phyloP scores from a whole-genome alignment of 2,329 filamentous ascomycete genomes.

The Fusarium newnesense region DNA sequence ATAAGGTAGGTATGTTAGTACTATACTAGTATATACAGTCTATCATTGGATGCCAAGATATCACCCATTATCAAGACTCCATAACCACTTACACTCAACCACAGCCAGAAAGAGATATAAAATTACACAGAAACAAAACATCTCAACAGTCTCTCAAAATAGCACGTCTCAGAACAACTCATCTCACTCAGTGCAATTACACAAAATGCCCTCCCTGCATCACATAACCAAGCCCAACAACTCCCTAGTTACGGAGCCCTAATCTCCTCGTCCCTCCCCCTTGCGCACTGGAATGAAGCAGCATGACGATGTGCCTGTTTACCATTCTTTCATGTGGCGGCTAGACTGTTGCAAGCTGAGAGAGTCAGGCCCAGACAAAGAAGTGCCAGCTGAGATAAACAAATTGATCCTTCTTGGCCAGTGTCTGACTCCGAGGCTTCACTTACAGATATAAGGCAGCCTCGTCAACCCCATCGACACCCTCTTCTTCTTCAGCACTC shows the following conservation, averaged over 20 bases:
- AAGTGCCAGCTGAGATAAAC: not conserved
- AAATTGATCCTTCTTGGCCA: not conserved
- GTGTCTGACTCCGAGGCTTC: not conserved
- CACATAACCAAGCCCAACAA: not conserved
- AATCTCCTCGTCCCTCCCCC: conserved; percentile 28
- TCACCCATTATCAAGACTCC: not conserved
- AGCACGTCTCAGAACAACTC: not conserved
- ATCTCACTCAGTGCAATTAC: not conserved
- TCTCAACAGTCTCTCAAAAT: not conserved
- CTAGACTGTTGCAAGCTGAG: conserved; percentile 20
- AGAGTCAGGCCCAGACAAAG: conserved; percentile 1
- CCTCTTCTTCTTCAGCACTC: conserved; percentile 6
- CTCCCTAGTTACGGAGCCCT: conserved; percentile 27
- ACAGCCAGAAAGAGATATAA: not conserved
- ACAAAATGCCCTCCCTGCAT: conserved; percentile 12
- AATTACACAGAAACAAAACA: conserved; percentile 13
- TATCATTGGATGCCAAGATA: not conserved
- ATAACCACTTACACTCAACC: conserved; percentile 13
- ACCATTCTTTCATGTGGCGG: conserved; percentile 29
- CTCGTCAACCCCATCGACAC: not conserved
- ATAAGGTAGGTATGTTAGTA: too few relatives aligned
- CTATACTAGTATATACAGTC: not conserved
- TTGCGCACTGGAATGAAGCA: conserved; percentile 34
- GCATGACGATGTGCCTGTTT: conserved; percentile 20
- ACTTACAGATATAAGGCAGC: conserved; percentile 40